Conservation (phyloP, 1,284 basidiomycete species). For the Kalmanozyma brasiliensis region DNA sequence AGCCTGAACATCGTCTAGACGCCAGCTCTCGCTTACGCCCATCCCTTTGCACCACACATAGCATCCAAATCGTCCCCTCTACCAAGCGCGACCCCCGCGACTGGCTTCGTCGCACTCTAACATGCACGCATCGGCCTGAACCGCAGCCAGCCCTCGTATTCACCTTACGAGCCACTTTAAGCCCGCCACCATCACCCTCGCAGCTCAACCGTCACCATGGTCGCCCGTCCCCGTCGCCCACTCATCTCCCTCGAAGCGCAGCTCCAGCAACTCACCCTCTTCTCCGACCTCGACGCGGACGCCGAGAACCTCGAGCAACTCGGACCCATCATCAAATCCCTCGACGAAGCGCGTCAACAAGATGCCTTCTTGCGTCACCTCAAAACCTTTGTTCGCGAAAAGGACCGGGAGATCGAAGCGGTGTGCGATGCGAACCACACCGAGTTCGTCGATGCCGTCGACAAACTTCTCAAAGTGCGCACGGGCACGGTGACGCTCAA, state of each 20-base stretch:
- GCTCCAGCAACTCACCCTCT: slow-evolving; percentile 66
- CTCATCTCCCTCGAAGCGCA: slow-evolving; percentile 66
- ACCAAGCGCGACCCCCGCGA: no score
- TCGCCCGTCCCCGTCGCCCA: slow-evolving; percentile 45
- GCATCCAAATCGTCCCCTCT: no score
- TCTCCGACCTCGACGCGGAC: slow-evolving; percentile 62
- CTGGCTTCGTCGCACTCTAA: no score
- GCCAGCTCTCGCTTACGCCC: no score
- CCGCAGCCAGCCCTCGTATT: no score
- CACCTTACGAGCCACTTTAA: no score
- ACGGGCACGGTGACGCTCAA: slow-evolving; percentile 73
- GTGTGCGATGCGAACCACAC: slow-evolving; percentile 97
- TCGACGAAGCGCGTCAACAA: slow-evolving; percentile 88
- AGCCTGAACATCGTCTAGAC: no score
- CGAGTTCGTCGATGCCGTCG: slow-evolving; percentile 95
- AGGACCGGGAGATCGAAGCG: slow-evolving; percentile 93
- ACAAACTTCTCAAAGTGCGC: slow-evolving; percentile 92
- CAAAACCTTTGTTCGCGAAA: slow-evolving; percentile 85
- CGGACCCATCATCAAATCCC: slow-evolving; percentile 70
- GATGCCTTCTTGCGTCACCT: slow-evolving; percentile 89
- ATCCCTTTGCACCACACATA: no score
- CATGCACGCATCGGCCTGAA: no score
- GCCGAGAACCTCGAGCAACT: slow-evolving; percentile 67
- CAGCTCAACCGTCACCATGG: slow-evolving; percentile 25
- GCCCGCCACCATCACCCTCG: not conserved